Evolutionary conservation across 1,284 basidiomycete species (phyloP).

Genomic region (Inonotus obliquus): DNA sequence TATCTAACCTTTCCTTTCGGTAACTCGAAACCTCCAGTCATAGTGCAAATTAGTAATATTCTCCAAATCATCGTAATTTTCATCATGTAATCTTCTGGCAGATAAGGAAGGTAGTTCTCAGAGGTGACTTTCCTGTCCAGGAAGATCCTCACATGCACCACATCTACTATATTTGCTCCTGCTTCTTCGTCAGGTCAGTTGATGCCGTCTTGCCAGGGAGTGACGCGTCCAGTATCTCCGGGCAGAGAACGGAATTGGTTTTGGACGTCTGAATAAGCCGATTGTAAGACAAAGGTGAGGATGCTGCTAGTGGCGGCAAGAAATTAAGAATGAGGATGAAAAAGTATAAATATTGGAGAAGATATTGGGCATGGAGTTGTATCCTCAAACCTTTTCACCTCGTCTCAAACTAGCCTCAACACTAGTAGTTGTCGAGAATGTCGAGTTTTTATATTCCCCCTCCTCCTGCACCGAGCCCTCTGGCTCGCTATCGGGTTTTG

Average conservation of each 20-base stretch:
- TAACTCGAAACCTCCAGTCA: too few relatives aligned
- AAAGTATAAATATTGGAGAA: not conserved
- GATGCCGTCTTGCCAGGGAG: not conserved
- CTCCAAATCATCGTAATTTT: too few relatives aligned
- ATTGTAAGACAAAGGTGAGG: too few relatives aligned
- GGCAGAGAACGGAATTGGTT: not conserved
- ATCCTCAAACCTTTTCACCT: not conserved
- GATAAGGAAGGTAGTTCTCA: not conserved
- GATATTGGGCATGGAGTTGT: not conserved
- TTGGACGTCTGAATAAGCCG: not conserved
- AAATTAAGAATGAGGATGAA: not conserved
- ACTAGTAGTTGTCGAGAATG: not conserved
- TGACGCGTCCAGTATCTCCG: not conserved
- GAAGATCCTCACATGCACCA: not conserved
- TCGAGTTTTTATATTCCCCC: conserved; percentile 4
- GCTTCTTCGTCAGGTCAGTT: not conserved
- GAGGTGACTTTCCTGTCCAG: not conserved
- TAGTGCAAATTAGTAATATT: too few relatives aligned
- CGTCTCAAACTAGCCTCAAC: not conserved
- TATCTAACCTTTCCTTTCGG: too few relatives aligned
- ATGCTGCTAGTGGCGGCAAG: not conserved
- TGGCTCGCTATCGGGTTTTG: conserved; percentile 14
- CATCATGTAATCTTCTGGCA: too few relatives aligned
- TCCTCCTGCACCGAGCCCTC: conserved; percentile 2
- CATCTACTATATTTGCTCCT: not conserved